Conservation (phyloP, 176 grass and related monocot species). For the Pontederia paniculata region DNA sequence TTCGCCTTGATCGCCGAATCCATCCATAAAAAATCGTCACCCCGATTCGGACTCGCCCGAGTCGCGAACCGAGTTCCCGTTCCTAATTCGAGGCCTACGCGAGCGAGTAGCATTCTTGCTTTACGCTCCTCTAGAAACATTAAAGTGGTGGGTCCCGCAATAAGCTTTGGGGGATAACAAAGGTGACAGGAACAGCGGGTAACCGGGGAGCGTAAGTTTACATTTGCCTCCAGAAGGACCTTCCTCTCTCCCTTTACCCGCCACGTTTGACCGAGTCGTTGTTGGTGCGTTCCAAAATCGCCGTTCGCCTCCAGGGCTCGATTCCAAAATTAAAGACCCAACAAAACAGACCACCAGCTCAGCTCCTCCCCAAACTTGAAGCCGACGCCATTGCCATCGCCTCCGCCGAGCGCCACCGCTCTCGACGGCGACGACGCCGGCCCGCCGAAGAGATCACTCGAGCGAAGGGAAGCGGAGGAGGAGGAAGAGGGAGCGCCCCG, state of each 20-base stretch:
- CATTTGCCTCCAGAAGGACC: no score
- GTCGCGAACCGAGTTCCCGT: no score
- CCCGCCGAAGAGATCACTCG: background rate
- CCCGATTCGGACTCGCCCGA: no score
- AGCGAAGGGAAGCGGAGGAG: slow-evolving; percentile 4
- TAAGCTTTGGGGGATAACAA: no score
- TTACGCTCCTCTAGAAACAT: no score
- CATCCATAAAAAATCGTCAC: no score
- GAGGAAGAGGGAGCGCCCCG: slow-evolving; percentile 6
- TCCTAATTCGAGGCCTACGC: no score
- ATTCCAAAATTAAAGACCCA: background rate
- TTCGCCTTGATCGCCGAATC: no score
- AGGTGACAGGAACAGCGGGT: no score
- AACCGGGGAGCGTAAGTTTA: no score
- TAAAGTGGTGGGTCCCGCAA: no score
- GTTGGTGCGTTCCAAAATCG: background rate
- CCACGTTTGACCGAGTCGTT: slow-evolving; percentile 7
- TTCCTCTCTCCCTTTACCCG: background rate
- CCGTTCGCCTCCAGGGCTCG: background rate
- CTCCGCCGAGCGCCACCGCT: background rate
- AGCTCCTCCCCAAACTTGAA: slow-evolving; percentile 19
- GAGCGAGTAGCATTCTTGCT: no score
- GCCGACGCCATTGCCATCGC: background rate
- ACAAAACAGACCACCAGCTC: background rate
- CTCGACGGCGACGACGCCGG: slow-evolving; percentile 18